Evolutionary conservation across 345 rosid species (phyloP), one percentile per base, ranked within the genome.

Genomic region (Leavenworthia alabamica): DNA sequence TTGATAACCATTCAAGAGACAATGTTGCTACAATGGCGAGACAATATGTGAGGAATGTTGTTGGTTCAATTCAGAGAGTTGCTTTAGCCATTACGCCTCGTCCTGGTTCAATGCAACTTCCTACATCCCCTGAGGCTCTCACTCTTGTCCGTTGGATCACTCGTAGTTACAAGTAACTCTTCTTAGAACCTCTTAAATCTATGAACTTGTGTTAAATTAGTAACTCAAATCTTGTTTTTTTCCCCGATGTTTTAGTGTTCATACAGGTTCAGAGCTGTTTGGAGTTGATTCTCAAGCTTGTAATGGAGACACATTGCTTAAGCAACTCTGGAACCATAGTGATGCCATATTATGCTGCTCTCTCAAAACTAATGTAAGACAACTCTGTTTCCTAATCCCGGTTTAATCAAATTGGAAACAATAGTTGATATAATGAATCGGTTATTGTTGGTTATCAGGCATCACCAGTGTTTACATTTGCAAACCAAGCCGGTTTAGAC

Each of bases 401-500:
- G n/a, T 55, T 32, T 7, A 12, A 4, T 1, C 13, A 35, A 12
- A 4, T 36, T 12, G 14, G 15, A 12, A 5, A n/a, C n/a, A n/a
- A n/a, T n/a, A n/a, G n/a, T n/a, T n/a, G n/a, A n/a, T n/a, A n/a
- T n/a, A n/a, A n/a, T n/a, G n/a, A n/a, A n/a, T n/a, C n/a, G n/a
- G n/a, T n/a, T n/a, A n/a, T n/a, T n/a, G n/a, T 20, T 64, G 67
- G 7, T 39, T 49, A 1, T 23, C 87, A 86, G 98, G 90, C 84
- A 3, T 83, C 88, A 53, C 89, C 96, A 1, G 84, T 85, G 39
- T 92, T 85, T 58, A 86, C 86, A 45, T 90, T 86, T 24, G 90
- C 97, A 5, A 92, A 92, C 79, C 97, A 89, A 78, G 96, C 96
- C 1, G 99, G 99, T 50, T 86, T 93, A 8, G 97, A 89, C 81